Percentiles rank a stretch among this genome's conserved stretches.
phyloP scores from a whole-genome alignment of 2,329 filamentous ascomycete genomes.

The Fusarium sp. region DNA sequence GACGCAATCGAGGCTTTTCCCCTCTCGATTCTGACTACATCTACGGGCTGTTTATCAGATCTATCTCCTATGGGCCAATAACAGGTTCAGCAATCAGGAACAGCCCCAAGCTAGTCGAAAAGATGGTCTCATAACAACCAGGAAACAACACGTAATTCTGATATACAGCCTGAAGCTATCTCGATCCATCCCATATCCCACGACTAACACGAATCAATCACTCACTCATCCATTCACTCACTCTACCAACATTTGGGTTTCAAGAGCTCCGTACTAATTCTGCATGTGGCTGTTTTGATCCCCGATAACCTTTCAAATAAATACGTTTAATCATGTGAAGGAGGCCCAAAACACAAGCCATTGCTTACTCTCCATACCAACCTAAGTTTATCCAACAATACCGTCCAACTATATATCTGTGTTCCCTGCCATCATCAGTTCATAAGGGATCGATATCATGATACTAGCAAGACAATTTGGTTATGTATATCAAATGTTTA shows the following conservation, averaged over 20 bases:
- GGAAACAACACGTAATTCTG: background rate
- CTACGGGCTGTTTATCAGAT: conserved; percentile 1
- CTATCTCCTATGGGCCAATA: background rate
- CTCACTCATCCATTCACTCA: background rate
- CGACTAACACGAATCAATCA: background rate
- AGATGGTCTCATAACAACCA: background rate
- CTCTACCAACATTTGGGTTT: background rate
- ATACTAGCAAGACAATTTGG: background rate
- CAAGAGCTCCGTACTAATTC: background rate
- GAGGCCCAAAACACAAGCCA: background rate
- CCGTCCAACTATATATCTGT: background rate
- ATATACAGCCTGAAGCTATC: background rate
- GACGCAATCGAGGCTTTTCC: conserved; percentile 30
- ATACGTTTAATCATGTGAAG: conserved; percentile 9
- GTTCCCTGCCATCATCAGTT: background rate
- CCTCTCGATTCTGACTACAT: conserved; percentile 24
- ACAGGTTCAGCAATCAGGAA: background rate
- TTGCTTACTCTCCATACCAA: background rate
- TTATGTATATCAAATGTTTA: background rate
- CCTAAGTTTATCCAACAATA: too few relatives aligned
- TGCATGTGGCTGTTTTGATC: conserved; percentile 8
- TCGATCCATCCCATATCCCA: background rate
- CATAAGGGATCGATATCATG: background rate
- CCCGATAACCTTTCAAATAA: background rate
- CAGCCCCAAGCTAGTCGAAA: background rate